phyloP scores from a whole-genome alignment of 768 basidiomycete genomes.

The Cyclocybe cylindracea region DNA sequence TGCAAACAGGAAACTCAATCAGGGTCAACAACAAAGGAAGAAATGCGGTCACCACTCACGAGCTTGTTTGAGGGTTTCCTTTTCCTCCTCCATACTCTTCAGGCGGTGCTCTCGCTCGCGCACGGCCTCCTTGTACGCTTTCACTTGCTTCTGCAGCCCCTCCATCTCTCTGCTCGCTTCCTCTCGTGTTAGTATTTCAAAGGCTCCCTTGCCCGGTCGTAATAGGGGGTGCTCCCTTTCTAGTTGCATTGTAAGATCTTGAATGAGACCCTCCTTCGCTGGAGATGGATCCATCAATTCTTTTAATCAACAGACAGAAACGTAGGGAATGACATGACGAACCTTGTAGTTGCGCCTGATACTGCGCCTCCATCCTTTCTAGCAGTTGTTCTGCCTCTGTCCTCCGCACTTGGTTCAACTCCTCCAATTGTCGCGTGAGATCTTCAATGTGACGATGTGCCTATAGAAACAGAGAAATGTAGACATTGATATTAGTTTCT shows the following conservation, averaged over 20 bases:
- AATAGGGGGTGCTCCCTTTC: slow-evolving; percentile 57
- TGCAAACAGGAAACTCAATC: slow-evolving; percentile 21
- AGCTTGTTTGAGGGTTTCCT: slow-evolving; percentile 45
- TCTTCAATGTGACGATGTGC: slow-evolving; percentile 43
- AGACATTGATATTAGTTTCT: neutral
- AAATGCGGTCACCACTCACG: slow-evolving; percentile 37
- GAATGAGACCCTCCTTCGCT: slow-evolving; percentile 61
- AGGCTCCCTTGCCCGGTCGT: slow-evolving; percentile 45
- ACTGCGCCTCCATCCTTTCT: slow-evolving; percentile 47
- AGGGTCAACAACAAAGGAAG: neutral
- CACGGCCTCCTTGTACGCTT: slow-evolving; percentile 35
- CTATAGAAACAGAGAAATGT: slow-evolving; percentile 23
- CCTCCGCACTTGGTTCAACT: slow-evolving; percentile 53
- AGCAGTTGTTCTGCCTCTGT: slow-evolving; percentile 68
- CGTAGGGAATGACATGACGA: neutral
- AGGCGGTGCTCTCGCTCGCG: slow-evolving; percentile 40
- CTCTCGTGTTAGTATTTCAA: slow-evolving; percentile 74
- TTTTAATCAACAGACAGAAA: slow-evolving; percentile 37
- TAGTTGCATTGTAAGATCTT: slow-evolving; percentile 56
- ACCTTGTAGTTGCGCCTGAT: slow-evolving; percentile 57
- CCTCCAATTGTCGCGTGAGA: slow-evolving; percentile 57
- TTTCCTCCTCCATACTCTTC: slow-evolving; percentile 48
- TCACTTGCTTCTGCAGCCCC: slow-evolving; percentile 38
- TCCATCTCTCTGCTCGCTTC: slow-evolving; percentile 71
- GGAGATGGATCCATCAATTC: slow-evolving; percentile 11